Conservation (phyloP, 768 basidiomycete species). For the Boletus coccyginus region DNA sequence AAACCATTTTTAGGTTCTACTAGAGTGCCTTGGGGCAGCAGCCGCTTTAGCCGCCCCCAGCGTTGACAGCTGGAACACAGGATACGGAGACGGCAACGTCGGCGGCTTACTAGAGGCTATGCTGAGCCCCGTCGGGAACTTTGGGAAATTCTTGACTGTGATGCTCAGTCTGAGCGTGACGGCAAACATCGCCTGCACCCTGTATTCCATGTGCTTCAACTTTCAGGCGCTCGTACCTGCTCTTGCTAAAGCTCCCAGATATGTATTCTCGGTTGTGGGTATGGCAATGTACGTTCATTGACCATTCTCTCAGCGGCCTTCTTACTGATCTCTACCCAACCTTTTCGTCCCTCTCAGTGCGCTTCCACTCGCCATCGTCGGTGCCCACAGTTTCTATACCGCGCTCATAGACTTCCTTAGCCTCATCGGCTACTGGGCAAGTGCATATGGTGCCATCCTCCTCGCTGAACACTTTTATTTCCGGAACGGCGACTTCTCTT, state of each 20-base stretch:
- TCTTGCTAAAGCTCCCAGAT: conserved; percentile 59
- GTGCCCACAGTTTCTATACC: conserved; percentile 60
- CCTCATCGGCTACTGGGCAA: conserved; percentile 64
- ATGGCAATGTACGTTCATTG: conserved; percentile 57
- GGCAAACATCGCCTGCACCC: conserved; percentile 77
- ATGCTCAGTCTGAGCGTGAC: conserved; percentile 74
- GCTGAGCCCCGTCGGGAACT: conserved; percentile 57
- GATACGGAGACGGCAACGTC: conserved; percentile 55
- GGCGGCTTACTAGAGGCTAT: conserved; percentile 66
- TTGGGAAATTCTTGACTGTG: conserved; percentile 71
- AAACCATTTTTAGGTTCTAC: conserved; percentile 27
- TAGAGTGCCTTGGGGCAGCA: conserved; percentile 65
- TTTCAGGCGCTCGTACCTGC: conserved; percentile 67
- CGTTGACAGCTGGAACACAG: conserved; percentile 54
- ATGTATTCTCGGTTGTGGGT: conserved; percentile 63
- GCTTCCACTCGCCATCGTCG: conserved; percentile 69
- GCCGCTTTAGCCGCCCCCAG: conserved; percentile 55
- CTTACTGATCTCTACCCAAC: conserved; percentile 6
- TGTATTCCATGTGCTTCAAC: conserved; percentile 78
- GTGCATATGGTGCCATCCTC: conserved; percentile 57
- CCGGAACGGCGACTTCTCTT: conserved; percentile 45
- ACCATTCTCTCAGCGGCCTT: not conserved
- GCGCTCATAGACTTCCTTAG: conserved; percentile 67
- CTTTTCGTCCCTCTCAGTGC: conserved; percentile 37
- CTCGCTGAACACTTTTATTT: conserved; percentile 67